These are phyloP conservation scores for Papiliotrema terrestris DNA, from an alignment of 1,284 basidiomycete genomes.

Conservation along the genomic window DNA sequence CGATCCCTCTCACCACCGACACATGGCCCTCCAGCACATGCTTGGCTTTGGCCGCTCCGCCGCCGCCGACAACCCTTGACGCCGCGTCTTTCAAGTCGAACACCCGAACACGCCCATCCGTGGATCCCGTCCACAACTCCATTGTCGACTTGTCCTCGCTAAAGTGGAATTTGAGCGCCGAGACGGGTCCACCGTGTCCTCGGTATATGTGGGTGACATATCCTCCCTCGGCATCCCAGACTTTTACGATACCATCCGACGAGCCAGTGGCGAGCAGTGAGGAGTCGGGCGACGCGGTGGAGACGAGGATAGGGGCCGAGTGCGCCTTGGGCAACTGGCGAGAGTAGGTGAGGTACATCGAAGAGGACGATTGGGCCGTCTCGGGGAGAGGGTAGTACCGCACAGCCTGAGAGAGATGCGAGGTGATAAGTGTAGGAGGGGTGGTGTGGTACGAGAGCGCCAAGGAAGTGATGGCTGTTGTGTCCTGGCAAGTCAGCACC, in stretches of 20 bases:
- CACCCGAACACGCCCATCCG: constrained; percentile 82
- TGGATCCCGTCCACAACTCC: constrained; percentile 82
- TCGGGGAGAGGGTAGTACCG: constrained; percentile 52
- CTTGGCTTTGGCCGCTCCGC: constrained; percentile 62
- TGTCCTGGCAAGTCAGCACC: constrained; percentile 47
- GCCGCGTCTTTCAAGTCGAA: constrained; percentile 72
- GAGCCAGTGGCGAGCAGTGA: constrained; percentile 91
- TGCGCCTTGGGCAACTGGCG: constrained; percentile 79
- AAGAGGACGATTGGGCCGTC: constrained; percentile 10
- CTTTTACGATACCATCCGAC: constrained; percentile 93
- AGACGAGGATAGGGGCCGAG: constrained; percentile 88
- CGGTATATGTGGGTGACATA: constrained; percentile 93
- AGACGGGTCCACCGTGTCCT: constrained; percentile 94
- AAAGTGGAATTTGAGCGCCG: constrained; percentile 78
- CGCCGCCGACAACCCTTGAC: constrained; percentile 52
- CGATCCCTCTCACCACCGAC: constrained; percentile 82
- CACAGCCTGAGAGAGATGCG: constrained; percentile 52
- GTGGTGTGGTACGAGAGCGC: constrained; percentile 45
- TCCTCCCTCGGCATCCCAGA: constrained; percentile 86
- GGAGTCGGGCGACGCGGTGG: constrained; percentile 77
- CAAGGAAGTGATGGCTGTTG: constrained; percentile 54
- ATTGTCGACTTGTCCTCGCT: constrained; percentile 57
- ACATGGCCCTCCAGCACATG: constrained; percentile 85
- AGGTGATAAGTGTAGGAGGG: constrained; percentile 52
- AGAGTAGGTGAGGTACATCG: constrained; percentile 53